phyloP scores from a whole-genome alignment of 2,329 filamentous ascomycete genomes.

The Aureobasidium sp. region DNA sequence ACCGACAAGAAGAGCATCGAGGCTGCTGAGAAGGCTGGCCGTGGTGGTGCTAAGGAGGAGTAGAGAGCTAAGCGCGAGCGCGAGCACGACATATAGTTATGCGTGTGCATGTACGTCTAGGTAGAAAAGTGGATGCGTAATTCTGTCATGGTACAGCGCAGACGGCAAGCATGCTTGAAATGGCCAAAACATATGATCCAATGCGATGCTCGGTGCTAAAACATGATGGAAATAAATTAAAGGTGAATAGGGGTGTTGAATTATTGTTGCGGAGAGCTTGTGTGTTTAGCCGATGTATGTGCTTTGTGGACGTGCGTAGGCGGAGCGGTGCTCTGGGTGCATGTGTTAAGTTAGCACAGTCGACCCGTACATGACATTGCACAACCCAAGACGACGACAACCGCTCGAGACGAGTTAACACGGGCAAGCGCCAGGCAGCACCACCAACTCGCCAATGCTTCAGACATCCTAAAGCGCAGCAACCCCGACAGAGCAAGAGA shows the following conservation, averaged over 20 bases:
- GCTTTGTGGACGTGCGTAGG: neutral
- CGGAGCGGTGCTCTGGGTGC: neutral
- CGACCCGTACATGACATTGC: neutral
- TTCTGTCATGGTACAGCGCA: neutral
- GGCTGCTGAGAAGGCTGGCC: slow-evolving; percentile 43
- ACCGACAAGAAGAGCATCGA: slow-evolving; percentile 64
- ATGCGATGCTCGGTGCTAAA: neutral
- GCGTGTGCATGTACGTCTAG: neutral
- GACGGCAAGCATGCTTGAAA: neutral
- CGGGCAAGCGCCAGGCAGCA: neutral
- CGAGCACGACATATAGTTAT: neutral
- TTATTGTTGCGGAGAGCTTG: neutral
- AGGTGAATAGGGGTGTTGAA: neutral
- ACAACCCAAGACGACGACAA: neutral
- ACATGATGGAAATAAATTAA: neutral
- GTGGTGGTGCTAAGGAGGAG: slow-evolving; percentile 48
- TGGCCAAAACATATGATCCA: neutral
- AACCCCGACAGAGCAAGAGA: slow-evolving; percentile 1
- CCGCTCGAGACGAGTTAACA: neutral
- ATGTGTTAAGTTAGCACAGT: slow-evolving; percentile 7
- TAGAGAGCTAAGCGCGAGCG: slow-evolving; percentile 25
- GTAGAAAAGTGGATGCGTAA: neutral
- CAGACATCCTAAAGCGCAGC: neutral
- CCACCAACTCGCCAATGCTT: neutral
- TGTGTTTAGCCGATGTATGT: slow-evolving; percentile 2